Conservation (phyloP, 2,329 filamentous ascomycete genomes). For the Didymosphaeria variabile region DNA sequence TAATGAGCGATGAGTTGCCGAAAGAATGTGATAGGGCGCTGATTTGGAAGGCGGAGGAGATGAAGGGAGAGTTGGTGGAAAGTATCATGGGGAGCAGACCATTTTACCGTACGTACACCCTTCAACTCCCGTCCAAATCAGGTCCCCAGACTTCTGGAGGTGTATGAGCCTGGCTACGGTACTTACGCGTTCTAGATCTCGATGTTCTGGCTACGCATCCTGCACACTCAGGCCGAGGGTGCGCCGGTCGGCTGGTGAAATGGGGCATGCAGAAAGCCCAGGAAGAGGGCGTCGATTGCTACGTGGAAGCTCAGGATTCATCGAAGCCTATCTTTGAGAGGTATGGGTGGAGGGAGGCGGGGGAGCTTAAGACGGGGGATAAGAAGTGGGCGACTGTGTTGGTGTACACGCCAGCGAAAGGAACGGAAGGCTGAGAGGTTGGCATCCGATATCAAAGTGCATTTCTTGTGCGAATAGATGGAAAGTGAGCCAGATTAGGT, state of each 20-base stretch:
- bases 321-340: slow-evolving; percentile 4
- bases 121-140: background rate
- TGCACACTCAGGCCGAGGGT: background rate
- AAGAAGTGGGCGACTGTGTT: background rate
- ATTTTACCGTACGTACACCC: background rate
- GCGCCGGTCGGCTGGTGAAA: background rate
- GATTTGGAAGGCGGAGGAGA: background rate
- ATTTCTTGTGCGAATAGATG: too few relatives aligned
- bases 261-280: slow-evolving; percentile 2
- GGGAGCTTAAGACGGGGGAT: background rate
- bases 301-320: slow-evolving; percentile 3
- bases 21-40: background rate
- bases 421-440: background rate
- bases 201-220: slow-evolving; percentile 1
- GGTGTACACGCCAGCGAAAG: background rate
- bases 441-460: background rate
- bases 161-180: too few relatives aligned
- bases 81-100: background rate
- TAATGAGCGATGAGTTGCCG: slow-evolving; percentile 3
- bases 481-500: too few relatives aligned
- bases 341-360: background rate
- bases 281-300: slow-evolving; percentile 1
- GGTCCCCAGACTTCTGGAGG: too few relatives aligned
- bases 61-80: background rate
- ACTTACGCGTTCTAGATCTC: background rate